Conservation (phyloP, 2,329 filamentous ascomycete genomes). For the Chrysoporthe puriensis region DNA sequence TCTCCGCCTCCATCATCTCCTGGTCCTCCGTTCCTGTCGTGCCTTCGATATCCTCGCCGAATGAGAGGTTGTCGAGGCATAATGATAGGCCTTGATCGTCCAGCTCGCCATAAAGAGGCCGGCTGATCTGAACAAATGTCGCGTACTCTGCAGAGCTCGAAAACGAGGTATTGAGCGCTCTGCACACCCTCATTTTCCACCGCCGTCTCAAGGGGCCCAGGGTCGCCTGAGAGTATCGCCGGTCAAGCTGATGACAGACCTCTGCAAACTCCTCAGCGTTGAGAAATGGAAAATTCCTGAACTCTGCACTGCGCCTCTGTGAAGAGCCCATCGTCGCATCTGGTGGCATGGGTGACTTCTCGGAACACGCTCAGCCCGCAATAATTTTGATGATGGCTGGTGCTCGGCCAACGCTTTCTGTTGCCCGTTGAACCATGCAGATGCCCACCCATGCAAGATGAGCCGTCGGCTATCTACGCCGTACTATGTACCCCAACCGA, state of each 20-base stretch:
- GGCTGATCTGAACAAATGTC: slow-evolving; percentile 61
- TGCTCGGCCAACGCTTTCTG: neutral
- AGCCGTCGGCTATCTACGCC: neutral
- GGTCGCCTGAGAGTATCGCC: slow-evolving; percentile 60
- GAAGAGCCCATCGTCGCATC: slow-evolving; percentile 8
- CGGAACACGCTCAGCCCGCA: neutral
- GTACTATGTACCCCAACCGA: neutral
- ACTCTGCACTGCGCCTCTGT: slow-evolving; percentile 38
- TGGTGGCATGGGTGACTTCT: neutral
- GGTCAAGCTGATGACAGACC: slow-evolving; percentile 65
- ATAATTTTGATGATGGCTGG: neutral
- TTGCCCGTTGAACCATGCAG: neutral
- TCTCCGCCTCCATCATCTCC: slow-evolving; percentile 55
- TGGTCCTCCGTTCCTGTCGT: slow-evolving; percentile 41
- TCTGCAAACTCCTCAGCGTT: slow-evolving; percentile 65
- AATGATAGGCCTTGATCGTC: slow-evolving; percentile 52
- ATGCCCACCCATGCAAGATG: neutral
- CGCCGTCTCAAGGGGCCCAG: slow-evolving; percentile 57
- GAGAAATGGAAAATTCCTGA: slow-evolving; percentile 64
- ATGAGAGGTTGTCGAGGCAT: slow-evolving; percentile 50
- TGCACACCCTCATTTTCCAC: slow-evolving; percentile 60
- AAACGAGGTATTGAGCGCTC: slow-evolving; percentile 52
- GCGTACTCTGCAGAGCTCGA: slow-evolving; percentile 47
- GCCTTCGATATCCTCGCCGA: slow-evolving; percentile 35
- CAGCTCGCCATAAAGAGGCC: slow-evolving; percentile 50